Base-by-base conservation (phyloP, 2,329 filamentous ascomycete species). In the Arthroderma sp. region DNA sequence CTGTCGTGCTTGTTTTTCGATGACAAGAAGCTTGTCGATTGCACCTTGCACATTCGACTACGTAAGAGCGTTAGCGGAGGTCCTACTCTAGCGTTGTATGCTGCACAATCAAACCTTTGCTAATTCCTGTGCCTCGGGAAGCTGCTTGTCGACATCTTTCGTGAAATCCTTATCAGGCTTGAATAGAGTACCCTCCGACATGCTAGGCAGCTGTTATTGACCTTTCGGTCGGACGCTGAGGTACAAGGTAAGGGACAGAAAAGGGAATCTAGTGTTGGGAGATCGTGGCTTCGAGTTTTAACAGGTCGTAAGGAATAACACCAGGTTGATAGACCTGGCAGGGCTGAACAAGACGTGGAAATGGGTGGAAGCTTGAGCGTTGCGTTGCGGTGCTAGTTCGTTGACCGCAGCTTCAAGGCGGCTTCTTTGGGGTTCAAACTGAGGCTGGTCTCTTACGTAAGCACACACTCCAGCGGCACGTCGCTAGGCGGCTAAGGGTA, bases 81-180 rank as follows among this genome's bases (percentile, higher is more conserved):
- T 31, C 22, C 27, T n/a, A 8, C 5, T 9, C 5, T 4, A 4
- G 4, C 33, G 6, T 9, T 34, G 10, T 27, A n/a, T 6, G 4
- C 31, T 30, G 10, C 8, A 4, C 11, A 47, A 29, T 33, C 62
- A 52, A 68, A 91, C 88, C 75, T 88, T 81, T 55, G 88, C 87
- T 56, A 94, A 78, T 70, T 83, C 75, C 73, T 96, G 80, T 48
- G 87, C 86, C 68, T 95, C 87, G 41, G 86, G 84, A 55, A 98
- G 80, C 68, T 85, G 78, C 69, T 83, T 79, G 73, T 96, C 88
- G 60, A 85, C 86, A 69, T 96, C 88, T 71, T 94, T 94, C 61
- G 85, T 83, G 78, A 85, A 95, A 80, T 98, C 91, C 82, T 94
- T 95, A 74, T 98, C 91, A 61, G 89, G 85, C 78, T 93, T 94